These are phyloP conservation scores for Pyrus communis DNA, from an alignment of 306 rosid genomes.

Conservation along the genomic window DNA sequence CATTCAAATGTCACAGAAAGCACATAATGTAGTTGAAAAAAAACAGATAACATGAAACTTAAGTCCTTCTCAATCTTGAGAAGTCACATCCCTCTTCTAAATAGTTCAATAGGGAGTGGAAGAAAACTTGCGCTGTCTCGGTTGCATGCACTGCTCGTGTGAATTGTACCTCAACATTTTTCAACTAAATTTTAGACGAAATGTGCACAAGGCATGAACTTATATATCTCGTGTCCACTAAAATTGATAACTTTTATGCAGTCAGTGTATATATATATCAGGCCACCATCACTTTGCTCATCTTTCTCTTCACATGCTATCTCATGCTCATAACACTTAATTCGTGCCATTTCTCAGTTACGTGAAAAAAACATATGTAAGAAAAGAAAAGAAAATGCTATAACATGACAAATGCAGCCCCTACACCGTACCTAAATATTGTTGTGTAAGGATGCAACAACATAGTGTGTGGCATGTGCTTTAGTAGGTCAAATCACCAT, in stretches of 20 bases:
- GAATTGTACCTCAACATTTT: background rate
- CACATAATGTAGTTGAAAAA: background rate
- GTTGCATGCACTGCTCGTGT: background rate
- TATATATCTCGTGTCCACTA: no score
- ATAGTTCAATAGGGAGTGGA: background rate
- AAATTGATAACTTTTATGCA: no score
- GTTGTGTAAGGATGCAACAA: background rate
- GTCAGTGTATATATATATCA: background rate
- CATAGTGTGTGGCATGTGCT: background rate
- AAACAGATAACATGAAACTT: background rate
- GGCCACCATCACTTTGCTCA: background rate
- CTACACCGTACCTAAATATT: background rate
- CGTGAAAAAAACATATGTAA: fast-evolving
- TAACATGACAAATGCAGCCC: background rate
- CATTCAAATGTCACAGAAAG: background rate
- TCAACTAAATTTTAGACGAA: background rate
- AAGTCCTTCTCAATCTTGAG: background rate
- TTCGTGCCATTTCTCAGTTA: background rate
- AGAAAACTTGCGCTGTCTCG: background rate
- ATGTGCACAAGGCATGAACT: background rate
- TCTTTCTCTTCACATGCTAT: background rate
- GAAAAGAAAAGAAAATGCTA: background rate
- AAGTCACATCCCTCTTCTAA: no score
- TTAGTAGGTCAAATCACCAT: background rate
- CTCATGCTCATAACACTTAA: background rate